Base-by-base conservation (phyloP, 1,284 basidiomycete species). In the Apiotrichum mycotoxinovorans region DNA sequence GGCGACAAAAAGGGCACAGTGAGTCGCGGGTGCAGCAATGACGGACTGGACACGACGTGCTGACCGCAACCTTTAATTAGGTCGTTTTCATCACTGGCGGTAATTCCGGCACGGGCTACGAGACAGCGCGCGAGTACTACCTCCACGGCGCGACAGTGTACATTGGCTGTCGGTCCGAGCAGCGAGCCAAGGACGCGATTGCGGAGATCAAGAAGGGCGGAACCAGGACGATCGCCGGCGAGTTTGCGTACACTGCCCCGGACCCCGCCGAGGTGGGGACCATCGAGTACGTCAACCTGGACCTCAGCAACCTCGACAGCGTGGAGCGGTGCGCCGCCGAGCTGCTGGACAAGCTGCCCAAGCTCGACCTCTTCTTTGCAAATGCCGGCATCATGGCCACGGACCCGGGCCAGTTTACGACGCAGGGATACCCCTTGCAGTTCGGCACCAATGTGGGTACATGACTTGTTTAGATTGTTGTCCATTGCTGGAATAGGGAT, bases 141-240 rank as follows among this genome's bases (percentile, higher is more conserved):
- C 61, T 69, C 9, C 80, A 80, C 53, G 82, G 84, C 38, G 85
- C 85, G 9, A 85, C 80, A 58, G 86, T 88, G 0, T 87, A 86
- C 68, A 77, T 87, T 17, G 58, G 38, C 9, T 62, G 73, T 15
- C 79, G 87, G 18, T 81, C 75, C 61, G 65, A 74, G 55, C 63
- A 72, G 27, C 83, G 81, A 53, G 84, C 81, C 0, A 61, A 76
- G 34, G 70, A 66, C 1, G 83, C 84, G 1, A 85, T 87, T 51
- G 66, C 74, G 14, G 75, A 82, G 26, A 77, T 87, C 52, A 79
- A 54, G 5, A 70, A 68, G 56, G 83, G 81, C 0, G 57, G 51
- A 4, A 25, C 43, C n/a, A 23, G 33, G 5, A 35, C 49, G 38
- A 12, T 53, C 26, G 18, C 23, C 20, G 46, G 51, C 38, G 15